Base-by-base conservation (phyloP, 495 filamentous ascomycete genomes). In the Hypoxylon lenormandii region DNA sequence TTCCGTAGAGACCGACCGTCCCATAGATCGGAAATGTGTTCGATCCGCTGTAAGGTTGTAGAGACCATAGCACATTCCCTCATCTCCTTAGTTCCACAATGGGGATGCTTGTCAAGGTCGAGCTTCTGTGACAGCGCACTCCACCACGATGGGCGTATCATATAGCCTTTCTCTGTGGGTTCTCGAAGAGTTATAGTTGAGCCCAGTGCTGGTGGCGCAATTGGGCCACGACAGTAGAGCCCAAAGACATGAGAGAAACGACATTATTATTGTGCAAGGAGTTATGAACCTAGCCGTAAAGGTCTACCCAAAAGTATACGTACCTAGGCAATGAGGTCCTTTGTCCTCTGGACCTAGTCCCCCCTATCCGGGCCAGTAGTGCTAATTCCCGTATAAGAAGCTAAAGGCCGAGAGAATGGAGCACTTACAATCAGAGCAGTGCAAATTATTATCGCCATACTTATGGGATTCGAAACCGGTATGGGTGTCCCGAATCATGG, bases 71-170 rank as follows among this genome's bases (percentile, higher is more conserved):
- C n/a, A n/a, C n/a, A n/a, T n/a, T n/a, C 1, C 59, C 59, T 5
- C 49, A 54, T 7, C 54, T 26, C 0, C 53, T 18, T 5, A 48
- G 59, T 11, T 63, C 40, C 18, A 54, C 26, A 15, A 15, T 26
- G 3, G 49, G 42, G 4, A n/a, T n/a, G n/a, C n/a, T 37, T 15
- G 3, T 38, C 5, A 6, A 63, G 59, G n/a, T 63, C 28, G n/a
- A 47, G 22, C 26, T 54, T 63, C n/a, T 46, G 38, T 21, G 59
- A 63, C n/a, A 63, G 50, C 18, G 59, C 50, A 38, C n/a, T 26
- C 49, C 21, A 54, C 16, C 37, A 1, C 11, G 30, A 26, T 6
- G 15, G 33, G 48, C 48, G 36, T n/a, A 28, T 51, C 7, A n/a
- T 11, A 18, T 28, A 51, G n/a, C 23, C 23, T 26, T 26, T 37